Evolutionary conservation across 78 protist species (phyloP).

Genomic region (Emiliania huxleyi): DNA sequence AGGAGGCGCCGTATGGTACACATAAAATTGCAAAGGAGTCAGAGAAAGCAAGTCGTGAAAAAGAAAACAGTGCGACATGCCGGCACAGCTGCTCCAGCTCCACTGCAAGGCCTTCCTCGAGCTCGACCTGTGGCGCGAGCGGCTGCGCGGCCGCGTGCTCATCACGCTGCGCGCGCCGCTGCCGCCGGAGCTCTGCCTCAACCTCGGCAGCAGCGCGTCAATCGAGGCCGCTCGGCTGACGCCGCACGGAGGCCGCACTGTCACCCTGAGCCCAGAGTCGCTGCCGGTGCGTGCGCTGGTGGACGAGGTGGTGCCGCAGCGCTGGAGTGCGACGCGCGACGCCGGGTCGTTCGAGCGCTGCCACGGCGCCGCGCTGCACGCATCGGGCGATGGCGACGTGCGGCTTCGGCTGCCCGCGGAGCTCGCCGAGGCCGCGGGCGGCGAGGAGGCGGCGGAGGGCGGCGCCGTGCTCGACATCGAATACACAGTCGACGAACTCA

Average conservation of each 20-base stretch:
- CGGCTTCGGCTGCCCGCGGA: neutral
- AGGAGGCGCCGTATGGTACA: too few species aligned
- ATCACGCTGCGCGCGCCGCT: neutral
- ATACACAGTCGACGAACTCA: neutral
- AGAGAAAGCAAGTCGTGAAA: too few species aligned
- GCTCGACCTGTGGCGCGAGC: neutral
- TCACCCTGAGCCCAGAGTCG: neutral
- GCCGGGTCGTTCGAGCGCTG: neutral
- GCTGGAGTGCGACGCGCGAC: neutral
- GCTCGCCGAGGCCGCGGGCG: neutral
- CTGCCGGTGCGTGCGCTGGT: neutral
- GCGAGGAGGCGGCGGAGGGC: neutral
- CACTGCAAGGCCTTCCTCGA: neutral
- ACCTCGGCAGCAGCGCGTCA: neutral
- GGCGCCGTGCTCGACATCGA: neutral
- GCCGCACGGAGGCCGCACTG: neutral
- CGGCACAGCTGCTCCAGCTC: too few species aligned
- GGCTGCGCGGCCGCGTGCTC: neutral
- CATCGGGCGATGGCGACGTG: neutral
- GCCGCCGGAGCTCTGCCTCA: neutral
- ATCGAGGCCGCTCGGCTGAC: neutral
- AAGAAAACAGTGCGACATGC: too few species aligned
- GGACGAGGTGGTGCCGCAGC: neutral
- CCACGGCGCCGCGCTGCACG: neutral
- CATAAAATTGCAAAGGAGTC: too few species aligned